phyloP scores from a whole-genome alignment of 495 filamentous ascomycete genomes.

The Thermothielavioides terrestris region DNA sequence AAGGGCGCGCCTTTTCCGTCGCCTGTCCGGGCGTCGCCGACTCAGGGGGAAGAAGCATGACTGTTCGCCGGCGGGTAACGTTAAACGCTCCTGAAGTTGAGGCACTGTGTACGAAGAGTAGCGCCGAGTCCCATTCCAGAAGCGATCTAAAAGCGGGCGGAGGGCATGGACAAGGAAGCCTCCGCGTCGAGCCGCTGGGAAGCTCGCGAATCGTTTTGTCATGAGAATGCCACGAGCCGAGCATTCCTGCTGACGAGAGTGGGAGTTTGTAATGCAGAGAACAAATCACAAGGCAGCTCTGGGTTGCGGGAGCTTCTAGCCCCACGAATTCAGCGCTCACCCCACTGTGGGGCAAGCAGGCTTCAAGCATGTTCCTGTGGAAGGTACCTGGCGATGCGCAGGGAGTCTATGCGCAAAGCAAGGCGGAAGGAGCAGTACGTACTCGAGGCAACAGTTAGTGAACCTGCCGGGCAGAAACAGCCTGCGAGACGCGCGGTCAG shows the following conservation, averaged over 20 bases:
- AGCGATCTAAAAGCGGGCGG: not conserved
- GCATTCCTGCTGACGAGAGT: conserved; percentile 22
- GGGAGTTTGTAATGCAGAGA: conserved; percentile 27
- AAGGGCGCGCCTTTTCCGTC: not conserved
- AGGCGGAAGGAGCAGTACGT: too few relatives aligned
- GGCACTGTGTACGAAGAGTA: not conserved
- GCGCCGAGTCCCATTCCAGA: not conserved
- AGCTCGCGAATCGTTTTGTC: conserved; percentile 28
- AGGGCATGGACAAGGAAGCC: not conserved
- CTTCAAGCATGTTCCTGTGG: conserved; percentile 7
- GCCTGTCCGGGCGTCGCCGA: not conserved
- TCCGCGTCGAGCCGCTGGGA: not conserved
- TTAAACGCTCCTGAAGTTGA: not conserved
- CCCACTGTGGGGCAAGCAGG: conserved; percentile 6
- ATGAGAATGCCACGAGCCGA: conserved; percentile 23
- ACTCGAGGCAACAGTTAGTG: too few relatives aligned
- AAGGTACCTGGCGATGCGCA: not conserved
- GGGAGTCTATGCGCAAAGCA: too few relatives aligned
- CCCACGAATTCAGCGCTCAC: conserved; percentile 23
- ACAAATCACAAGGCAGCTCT: conserved; percentile 27
- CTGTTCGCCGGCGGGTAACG: not conserved
- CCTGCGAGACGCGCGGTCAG: too few relatives aligned
- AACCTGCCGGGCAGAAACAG: too few relatives aligned
- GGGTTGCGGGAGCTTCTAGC: conserved; percentile 9
- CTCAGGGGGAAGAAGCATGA: too few relatives aligned